Conservation (phyloP, 2,329 filamentous ascomycete genomes). For the Akanthomyces dipterigenus region DNA sequence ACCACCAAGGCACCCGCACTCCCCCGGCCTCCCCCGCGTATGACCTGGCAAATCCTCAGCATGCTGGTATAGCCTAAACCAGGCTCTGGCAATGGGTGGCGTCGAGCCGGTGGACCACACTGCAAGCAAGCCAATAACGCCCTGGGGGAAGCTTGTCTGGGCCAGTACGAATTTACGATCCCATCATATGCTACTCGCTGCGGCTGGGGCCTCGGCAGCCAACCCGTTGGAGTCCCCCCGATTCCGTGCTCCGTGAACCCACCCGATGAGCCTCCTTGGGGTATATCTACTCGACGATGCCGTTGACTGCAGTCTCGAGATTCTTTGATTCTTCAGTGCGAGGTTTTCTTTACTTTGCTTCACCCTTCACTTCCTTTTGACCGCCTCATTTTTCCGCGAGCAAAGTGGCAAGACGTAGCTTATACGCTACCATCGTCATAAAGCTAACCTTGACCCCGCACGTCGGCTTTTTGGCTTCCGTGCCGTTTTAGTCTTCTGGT, state of each 20-base stretch:
- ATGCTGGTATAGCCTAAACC: not conserved
- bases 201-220: conserved; percentile 9
- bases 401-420: not conserved
- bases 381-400: not conserved
- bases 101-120: conserved; percentile 5
- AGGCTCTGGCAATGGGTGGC: conserved; percentile 5
- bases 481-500: not conserved
- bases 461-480: not conserved
- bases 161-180: conserved; percentile 1
- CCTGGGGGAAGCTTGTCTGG: not conserved
- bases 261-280: not conserved
- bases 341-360: not conserved
- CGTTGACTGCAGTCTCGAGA: not conserved
- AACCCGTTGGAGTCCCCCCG: conserved; percentile 10
- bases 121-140: not conserved
- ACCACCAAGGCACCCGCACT: conserved; percentile 3
- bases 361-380: not conserved
- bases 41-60: not conserved
- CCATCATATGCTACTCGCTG: conserved; percentile 12
- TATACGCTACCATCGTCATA: not conserved
- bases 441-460: not conserved
- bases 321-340: not conserved
- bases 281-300: conserved; percentile 5
- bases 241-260: conserved; percentile 2
- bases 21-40: conserved; percentile 8